Conservation (phyloP, 1,284 basidiomycete genomes). For the Heterobasidion occidentale region DNA sequence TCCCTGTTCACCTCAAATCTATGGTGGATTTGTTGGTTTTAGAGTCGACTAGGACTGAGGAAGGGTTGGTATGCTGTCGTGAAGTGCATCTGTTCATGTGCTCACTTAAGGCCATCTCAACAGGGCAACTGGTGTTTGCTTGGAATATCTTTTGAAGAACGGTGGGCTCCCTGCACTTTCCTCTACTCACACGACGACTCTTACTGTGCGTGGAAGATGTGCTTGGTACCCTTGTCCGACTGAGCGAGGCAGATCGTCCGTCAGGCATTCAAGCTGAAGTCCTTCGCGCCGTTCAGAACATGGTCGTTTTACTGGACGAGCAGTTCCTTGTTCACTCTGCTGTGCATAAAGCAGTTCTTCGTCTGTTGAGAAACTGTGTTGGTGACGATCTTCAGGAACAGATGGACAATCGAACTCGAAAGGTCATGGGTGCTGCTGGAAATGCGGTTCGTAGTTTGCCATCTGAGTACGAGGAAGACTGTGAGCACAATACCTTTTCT, state of each 20-base stretch:
- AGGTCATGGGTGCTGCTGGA: conserved; percentile 73
- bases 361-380: conserved; percentile 81
- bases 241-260: conserved; percentile 79
- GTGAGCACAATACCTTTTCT: conserved; percentile 34
- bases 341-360: conserved; percentile 82
- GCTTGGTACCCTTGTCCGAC: conserved; percentile 74
- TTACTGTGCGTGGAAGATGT: conserved; percentile 46
- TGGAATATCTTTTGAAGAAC: conserved; percentile 89
- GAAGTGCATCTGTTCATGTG: background rate
- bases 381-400: conserved; percentile 87
- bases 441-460: conserved; percentile 57
- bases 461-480: conserved; percentile 80
- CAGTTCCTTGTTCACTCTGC: conserved; percentile 87
- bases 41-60: conserved; percentile 77
- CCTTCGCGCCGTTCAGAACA: conserved; percentile 75
- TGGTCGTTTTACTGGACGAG: conserved; percentile 85
- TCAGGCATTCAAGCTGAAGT: conserved; percentile 84
- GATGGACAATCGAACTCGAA: conserved; percentile 59
- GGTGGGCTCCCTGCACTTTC: conserved; percentile 35
- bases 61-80: conserved; percentile 55
- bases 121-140: conserved; percentile 78
- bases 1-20: conserved; percentile 70
- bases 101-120: conserved; percentile 4
- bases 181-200: background rate
- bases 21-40: conserved; percentile 85